A percentile compares a stretch with the other conserved stretches of the same genome.
Evolutionary conservation across 2,329 filamentous ascomycete species (phyloP).

Genomic region (Apiospora kogelbergensis): DNA sequence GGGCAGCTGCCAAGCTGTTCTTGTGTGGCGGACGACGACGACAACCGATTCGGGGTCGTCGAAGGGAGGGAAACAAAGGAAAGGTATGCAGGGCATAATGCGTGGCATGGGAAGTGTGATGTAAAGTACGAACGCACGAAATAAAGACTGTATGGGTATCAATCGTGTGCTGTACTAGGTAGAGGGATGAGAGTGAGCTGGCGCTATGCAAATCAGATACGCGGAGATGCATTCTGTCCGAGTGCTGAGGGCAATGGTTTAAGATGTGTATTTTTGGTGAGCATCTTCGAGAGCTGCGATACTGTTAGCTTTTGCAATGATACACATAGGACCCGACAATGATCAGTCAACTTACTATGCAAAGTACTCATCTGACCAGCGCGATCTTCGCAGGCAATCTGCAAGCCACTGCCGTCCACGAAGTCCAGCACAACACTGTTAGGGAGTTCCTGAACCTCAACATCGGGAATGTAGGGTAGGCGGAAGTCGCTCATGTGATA

Average conservation of each 20-base stretch:
- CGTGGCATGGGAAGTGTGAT: neutral
- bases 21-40: neutral
- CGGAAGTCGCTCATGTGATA: slow-evolving; percentile 87
- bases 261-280: slow-evolving; percentile 12
- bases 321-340: neutral
- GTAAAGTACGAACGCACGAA: slow-evolving; percentile 1
- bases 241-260: neutral
- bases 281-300: slow-evolving; percentile 13
- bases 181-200: neutral
- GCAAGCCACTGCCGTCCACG: slow-evolving; percentile 59
- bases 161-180: slow-evolving; percentile 3
- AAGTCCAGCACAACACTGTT: slow-evolving; percentile 73
- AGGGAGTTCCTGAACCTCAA: slow-evolving; percentile 88
- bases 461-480: slow-evolving; percentile 77
- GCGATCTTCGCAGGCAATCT: slow-evolving; percentile 64
- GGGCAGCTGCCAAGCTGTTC: neutral
- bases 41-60: neutral
- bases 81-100: neutral
- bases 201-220: neutral
- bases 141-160: slow-evolving; percentile 9
- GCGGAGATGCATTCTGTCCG: neutral
- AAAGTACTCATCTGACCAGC: slow-evolving; percentile 56
- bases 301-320: neutral
- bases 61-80: neutral
- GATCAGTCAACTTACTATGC: slow-evolving; percentile 43